phyloP scores from a whole-genome alignment of 305 asterid genomes.

The Lippia alba region DNA sequence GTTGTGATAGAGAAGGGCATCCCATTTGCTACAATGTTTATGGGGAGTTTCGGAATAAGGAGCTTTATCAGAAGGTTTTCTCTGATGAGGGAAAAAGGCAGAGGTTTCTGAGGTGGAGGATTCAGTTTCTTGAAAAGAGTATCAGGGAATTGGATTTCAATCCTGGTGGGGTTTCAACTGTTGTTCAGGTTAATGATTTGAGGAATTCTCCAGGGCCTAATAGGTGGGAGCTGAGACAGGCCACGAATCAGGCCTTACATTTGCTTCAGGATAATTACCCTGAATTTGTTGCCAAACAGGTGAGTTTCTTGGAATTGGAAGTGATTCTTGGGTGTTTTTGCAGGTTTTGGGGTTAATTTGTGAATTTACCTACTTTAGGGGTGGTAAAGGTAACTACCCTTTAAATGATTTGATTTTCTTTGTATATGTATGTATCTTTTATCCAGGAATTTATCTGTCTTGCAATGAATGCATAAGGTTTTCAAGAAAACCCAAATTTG shows the following conservation, averaged over 20 bases:
- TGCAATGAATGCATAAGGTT: no score
- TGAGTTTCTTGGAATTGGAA: no score
- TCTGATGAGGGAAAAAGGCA: constrained; percentile 43
- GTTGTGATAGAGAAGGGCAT: constrained; percentile 38
- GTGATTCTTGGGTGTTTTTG: no score
- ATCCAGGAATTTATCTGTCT: no score
- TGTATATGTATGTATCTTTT: no score
- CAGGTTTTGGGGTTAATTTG: no score
- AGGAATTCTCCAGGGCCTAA: constrained; percentile 45
- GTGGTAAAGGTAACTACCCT: no score
- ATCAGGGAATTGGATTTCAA: constrained; percentile 44
- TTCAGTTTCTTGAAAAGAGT: constrained; percentile 46
- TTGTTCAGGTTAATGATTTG: constrained; percentile 45
- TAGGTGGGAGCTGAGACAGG: constrained; percentile 41
- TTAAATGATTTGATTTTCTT: no score
- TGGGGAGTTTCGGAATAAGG: constrained; percentile 40
- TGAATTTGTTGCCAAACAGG: constrained; percentile 54
- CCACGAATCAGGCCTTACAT: constrained; percentile 45
- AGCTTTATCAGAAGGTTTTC: constrained; percentile 34
- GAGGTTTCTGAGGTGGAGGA: constrained; percentile 43
- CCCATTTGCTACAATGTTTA: constrained; percentile 51
- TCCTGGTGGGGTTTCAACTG: constrained; percentile 36
- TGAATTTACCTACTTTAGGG: no score
- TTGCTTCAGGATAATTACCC: constrained; percentile 52
- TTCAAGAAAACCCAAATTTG: no score